Percentiles rank a stretch among this genome's conserved stretches.
Conservation (phyloP, 176 grass and related monocot genomes). For the Eragrostis curvula region DNA sequence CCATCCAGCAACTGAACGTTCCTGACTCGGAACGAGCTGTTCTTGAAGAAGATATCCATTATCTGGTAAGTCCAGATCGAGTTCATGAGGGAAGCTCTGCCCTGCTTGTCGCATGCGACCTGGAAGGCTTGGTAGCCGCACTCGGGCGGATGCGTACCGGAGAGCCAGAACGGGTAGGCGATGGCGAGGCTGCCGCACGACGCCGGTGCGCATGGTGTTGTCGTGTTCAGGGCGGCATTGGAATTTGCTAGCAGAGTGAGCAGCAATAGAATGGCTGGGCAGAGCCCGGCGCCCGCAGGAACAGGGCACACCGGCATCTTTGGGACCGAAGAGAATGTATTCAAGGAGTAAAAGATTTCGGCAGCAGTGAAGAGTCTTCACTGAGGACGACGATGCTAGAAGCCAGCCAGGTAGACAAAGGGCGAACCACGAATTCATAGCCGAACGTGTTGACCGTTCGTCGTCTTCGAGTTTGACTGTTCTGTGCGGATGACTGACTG, state of each 20-base stretch:
- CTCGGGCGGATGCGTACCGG: not conserved
- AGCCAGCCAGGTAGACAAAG: not conserved
- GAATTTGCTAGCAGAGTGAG: not conserved
- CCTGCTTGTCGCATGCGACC: not conserved
- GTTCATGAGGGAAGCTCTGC: not conserved
- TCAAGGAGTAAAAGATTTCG: not conserved
- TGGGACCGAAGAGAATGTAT: not conserved
- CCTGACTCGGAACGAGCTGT: constrained; percentile 28
- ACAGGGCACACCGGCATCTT: not conserved
- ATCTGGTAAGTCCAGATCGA: constrained; percentile 6
- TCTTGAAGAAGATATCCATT: constrained; percentile 13
- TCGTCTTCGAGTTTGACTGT: constrained; percentile 16
- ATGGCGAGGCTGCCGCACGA: constrained; percentile 38
- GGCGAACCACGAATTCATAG: not conserved
- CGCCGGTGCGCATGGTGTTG: constrained; percentile 4
- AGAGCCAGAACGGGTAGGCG: constrained; percentile 63
- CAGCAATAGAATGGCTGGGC: not conserved
- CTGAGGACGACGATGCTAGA: not conserved
- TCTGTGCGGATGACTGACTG: not conserved
- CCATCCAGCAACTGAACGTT: not conserved
- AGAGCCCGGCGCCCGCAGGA: not conserved
- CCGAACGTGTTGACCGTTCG: constrained; percentile 9
- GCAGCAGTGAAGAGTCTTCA: too few species aligned
- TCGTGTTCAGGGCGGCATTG: not conserved
- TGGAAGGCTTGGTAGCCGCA: constrained; percentile 44